Conservation (phyloP, 257 asterid species). For the Lantana camara region DNA sequence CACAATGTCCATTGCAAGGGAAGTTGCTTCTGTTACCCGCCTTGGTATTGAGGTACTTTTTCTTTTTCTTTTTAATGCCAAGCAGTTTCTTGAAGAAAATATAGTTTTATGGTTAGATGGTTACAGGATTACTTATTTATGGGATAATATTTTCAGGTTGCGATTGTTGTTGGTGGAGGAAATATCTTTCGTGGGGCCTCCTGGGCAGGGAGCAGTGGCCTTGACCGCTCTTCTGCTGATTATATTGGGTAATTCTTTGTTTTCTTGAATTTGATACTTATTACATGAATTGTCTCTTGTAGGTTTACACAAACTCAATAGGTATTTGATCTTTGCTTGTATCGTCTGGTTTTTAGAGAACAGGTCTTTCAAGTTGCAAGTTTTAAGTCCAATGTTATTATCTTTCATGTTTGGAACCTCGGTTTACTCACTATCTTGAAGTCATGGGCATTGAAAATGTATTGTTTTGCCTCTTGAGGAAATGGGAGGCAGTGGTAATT, state of each 20-base stretch:
- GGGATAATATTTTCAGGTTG: slow-evolving; percentile 53
- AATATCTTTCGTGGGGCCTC: slow-evolving; percentile 90
- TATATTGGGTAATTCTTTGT: slow-evolving; percentile 76
- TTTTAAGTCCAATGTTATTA: not conserved
- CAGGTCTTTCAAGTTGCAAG: not conserved
- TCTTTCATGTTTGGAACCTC: not conserved
- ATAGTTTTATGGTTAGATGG: not conserved
- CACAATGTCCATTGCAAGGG: slow-evolving; percentile 96
- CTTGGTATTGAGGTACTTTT: slow-evolving; percentile 83
- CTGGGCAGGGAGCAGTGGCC: slow-evolving; percentile 90
- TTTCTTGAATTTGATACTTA: slow-evolving; percentile 8
- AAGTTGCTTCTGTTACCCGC: slow-evolving; percentile 92
- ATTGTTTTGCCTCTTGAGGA: not conserved
- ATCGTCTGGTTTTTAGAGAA: not conserved
- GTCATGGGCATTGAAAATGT: not conserved
- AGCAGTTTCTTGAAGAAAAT: not conserved
- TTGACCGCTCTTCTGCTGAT: slow-evolving; percentile 95
- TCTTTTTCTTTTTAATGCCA: not conserved
- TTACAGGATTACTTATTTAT: slow-evolving; percentile 15
- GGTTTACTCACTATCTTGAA: not conserved
- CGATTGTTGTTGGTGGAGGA: slow-evolving; percentile 93
- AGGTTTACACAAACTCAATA: not conserved
- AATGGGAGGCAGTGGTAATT: not conserved
- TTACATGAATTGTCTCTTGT: not conserved
- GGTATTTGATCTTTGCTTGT: slow-evolving; percentile 1